Evolutionary conservation across 306 rosid genomes (phyloP).

Genomic region (Adenanthera pavonina): DNA sequence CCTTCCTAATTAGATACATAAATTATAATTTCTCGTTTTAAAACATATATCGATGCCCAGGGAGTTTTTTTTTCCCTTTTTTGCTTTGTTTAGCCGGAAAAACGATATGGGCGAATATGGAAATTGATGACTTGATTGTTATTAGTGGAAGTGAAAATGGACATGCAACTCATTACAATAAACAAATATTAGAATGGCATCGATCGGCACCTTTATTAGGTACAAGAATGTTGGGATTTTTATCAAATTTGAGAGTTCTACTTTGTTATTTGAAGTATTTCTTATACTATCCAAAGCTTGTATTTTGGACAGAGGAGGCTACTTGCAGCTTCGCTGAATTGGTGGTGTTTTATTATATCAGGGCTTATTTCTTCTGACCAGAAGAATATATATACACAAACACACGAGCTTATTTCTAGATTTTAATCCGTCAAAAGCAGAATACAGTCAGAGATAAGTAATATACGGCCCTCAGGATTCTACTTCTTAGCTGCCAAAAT

Average conservation of each 20-base stretch:
- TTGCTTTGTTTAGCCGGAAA: background rate
- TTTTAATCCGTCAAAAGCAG: background rate
- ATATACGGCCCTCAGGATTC: background rate
- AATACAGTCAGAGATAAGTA: background rate
- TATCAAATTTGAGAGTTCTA: background rate
- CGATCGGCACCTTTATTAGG: no score
- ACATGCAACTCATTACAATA: background rate
- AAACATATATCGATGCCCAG: no score
- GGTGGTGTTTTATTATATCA: background rate
- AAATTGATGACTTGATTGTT: no score
- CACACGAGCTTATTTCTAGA: background rate
- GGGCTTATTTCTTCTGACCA: background rate
- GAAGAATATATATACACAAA: no score
- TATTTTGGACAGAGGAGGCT: background rate
- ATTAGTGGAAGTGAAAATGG: no score
- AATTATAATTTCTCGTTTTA: no score
- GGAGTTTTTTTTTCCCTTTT: no score
- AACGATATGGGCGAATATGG: background rate
- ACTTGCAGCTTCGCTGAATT: background rate
- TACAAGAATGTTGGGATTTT: background rate
- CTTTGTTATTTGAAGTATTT: background rate
- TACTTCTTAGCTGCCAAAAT: background rate
- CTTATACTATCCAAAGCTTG: background rate
- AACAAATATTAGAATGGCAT: background rate
- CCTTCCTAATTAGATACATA: no score